These are phyloP conservation scores for Podila verticillata DNA, from an alignment of 192 early-diverging fungal genomes.

Conservation along the genomic window DNA sequence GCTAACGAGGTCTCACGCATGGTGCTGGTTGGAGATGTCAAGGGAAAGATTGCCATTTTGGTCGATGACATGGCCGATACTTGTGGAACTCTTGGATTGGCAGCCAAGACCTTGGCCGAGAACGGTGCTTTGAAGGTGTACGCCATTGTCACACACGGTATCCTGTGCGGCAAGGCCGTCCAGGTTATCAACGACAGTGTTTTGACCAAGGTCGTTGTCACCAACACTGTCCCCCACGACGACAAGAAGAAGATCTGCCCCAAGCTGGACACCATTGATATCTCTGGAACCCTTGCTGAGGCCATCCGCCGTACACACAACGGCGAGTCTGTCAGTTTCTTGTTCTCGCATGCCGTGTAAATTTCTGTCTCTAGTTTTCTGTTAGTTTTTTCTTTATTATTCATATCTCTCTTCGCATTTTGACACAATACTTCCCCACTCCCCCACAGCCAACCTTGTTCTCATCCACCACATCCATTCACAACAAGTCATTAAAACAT, in stretches of 20 bases:
- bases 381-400: conserved; percentile 1
- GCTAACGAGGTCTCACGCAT: conserved; percentile 91
- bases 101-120: conserved; percentile 88
- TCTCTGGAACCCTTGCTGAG: conserved; percentile 81
- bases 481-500: no score
- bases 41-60: conserved; percentile 88
- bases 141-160: conserved; percentile 96
- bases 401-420: conserved; percentile 1
- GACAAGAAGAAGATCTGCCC: conserved; percentile 82
- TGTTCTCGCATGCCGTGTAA: conserved; percentile 70
- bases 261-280: conserved; percentile 85
- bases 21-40: conserved; percentile 96
- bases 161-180: conserved; percentile 92
- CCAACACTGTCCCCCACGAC: conserved; percentile 85
- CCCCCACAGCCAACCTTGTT: conserved; percentile 1
- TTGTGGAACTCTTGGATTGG: conserved; percentile 88
- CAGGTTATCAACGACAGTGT: conserved; percentile 83
- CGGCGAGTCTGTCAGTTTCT: conserved; percentile 90
- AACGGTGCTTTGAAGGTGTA: conserved; percentile 94
- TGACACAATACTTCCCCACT: not conserved
- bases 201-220: conserved; percentile 80
- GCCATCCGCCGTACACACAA: conserved; percentile 96
- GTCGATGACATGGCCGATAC: conserved; percentile 99
- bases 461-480: not conserved
- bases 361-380: conserved; percentile 2